phyloP scores from a whole-genome alignment of 1,139 yeast species.

The Scheffersomyces segobiensis region DNA sequence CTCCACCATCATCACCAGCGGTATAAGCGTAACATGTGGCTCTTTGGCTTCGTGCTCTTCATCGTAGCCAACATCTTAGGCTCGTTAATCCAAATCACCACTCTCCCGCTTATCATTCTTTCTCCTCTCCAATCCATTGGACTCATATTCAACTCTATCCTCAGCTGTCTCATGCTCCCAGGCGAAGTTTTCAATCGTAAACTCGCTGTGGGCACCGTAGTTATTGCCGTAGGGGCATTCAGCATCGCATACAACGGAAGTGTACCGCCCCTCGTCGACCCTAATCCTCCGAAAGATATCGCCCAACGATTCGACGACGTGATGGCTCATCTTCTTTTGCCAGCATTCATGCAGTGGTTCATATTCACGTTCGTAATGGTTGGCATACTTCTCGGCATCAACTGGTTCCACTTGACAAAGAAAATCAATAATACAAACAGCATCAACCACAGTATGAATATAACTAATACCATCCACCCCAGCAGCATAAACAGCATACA shows the following conservation, averaged over 20 bases:
- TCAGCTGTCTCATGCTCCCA: conserved; percentile 68
- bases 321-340: conserved; percentile 24
- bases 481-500: conserved; percentile 15
- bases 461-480: not conserved
- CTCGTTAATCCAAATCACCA: conserved; percentile 78
- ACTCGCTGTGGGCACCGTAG: conserved; percentile 63
- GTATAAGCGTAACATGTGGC: conserved; percentile 69
- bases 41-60: conserved; percentile 70
- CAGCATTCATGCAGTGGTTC: conserved; percentile 41
- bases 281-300: conserved; percentile 20
- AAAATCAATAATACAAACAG: not conserved
- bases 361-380: conserved; percentile 33
- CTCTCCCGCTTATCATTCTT: conserved; percentile 76
- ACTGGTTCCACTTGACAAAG: conserved; percentile 13
- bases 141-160: conserved; percentile 72
- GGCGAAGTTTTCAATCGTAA: conserved; percentile 64
- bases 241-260: conserved; percentile 75
- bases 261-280: conserved; percentile 12
- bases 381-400: conserved; percentile 24
- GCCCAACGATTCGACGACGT: conserved; percentile 29
- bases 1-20: conserved; percentile 29
- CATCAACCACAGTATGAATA: not conserved
- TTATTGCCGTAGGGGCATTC: conserved; percentile 75
- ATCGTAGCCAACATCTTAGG: conserved; percentile 77
- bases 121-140: conserved; percentile 89